phyloP scores from a whole-genome alignment of 495 filamentous ascomycete genomes.

The Neurospora sp. region DNA sequence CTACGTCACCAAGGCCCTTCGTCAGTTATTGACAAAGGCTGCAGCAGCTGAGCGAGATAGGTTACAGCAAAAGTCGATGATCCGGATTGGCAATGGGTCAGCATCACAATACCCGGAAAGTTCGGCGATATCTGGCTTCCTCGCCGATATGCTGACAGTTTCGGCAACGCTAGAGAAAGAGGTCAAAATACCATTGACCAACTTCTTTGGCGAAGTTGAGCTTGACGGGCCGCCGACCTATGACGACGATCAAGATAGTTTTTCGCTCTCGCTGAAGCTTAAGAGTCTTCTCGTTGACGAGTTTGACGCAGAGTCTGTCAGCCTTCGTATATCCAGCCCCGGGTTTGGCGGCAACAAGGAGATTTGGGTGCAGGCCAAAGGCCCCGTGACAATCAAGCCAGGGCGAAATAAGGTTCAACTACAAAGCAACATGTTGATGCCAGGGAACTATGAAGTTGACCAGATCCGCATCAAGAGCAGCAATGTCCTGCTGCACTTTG shows the following conservation, averaged over 20 bases:
- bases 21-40: constrained; percentile 67
- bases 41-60: constrained; percentile 45
- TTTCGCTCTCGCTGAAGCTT: constrained; percentile 59
- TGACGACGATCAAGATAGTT: constrained; percentile 64
- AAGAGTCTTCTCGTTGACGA: constrained; percentile 63
- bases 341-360: constrained; percentile 43
- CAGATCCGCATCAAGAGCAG: constrained; percentile 55
- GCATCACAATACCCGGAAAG: constrained; percentile 37
- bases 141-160: constrained; percentile 54
- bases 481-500: constrained; percentile 61
- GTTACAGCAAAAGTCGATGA: constrained; percentile 26
- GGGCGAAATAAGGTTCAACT: constrained; percentile 45
- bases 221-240: constrained; percentile 63
- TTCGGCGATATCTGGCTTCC: constrained; percentile 47
- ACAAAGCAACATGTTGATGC: constrained; percentile 48
- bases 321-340: constrained; percentile 49
- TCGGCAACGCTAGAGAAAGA: constrained; percentile 55
- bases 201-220: constrained; percentile 62
- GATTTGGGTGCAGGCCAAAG: constrained; percentile 49
- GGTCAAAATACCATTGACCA: constrained; percentile 52
- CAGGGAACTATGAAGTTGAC: constrained; percentile 68
- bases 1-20: constrained; percentile 60
- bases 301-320: constrained; percentile 55
- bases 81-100: constrained; percentile 12
- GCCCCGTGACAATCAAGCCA: constrained; percentile 34